Evolutionary conservation across 2,329 filamentous ascomycete genomes (phyloP).

Genomic region (Sphaerulina populicola): DNA sequence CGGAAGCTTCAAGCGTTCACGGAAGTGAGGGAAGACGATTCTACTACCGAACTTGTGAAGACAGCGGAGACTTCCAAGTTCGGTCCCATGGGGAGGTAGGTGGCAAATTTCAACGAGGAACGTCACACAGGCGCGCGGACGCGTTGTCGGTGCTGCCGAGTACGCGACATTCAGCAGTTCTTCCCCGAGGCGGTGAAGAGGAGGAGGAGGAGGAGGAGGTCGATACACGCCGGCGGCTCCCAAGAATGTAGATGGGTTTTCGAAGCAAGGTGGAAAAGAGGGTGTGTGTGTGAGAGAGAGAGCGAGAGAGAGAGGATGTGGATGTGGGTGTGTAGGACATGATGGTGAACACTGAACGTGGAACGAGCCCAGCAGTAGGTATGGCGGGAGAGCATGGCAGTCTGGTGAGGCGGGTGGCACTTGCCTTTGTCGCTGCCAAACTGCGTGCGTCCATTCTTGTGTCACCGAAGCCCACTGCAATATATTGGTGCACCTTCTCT

Average conservation of each 20-base stretch:
- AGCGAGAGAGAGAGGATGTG: neutral
- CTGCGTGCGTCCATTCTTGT: neutral
- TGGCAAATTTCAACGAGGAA: neutral
- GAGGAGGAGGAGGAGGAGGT: neutral
- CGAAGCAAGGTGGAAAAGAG: neutral
- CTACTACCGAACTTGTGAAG: neutral
- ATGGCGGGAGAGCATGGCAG: neutral
- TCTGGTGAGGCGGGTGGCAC: neutral
- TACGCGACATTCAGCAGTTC: neutral
- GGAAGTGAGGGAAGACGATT: neutral
- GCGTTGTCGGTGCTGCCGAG: neutral
- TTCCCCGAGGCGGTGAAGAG: neutral
- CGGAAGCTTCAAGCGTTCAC: neutral
- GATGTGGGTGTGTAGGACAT: neutral
- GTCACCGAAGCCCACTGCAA: neutral
- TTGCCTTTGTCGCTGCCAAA: neutral
- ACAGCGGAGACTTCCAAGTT: too few relatives aligned
- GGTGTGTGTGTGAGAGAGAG: too few relatives aligned
- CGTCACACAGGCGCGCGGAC: neutral
- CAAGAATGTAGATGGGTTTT: neutral
- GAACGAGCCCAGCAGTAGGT: neutral
- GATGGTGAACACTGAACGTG: neutral
- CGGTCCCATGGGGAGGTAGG: neutral
- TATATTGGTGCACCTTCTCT: neutral
- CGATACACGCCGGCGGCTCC: neutral